These are phyloP conservation scores for Globisporangium heterothallicum DNA, from an alignment of 352 stramenopile species.

Conservation along the genomic window DNA sequence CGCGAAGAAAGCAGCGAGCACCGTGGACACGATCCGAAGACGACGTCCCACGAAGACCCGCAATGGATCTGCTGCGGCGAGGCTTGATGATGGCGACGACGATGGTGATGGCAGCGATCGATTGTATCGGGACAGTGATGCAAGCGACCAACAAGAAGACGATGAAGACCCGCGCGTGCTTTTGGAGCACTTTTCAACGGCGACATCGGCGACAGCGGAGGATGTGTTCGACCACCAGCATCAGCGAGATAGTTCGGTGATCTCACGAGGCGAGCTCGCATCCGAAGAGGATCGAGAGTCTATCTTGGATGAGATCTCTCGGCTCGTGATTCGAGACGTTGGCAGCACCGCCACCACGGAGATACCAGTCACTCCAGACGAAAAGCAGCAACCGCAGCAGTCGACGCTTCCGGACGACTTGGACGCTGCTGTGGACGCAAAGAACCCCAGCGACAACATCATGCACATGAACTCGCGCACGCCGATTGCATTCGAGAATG, in stretches of 20 bases:
- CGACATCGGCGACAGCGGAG: neutral
- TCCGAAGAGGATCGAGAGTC: neutral
- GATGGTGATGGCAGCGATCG: neutral
- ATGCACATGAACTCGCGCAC: slow-evolving; percentile 56
- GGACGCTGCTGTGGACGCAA: neutral
- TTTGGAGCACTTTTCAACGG: slow-evolving; percentile 7
- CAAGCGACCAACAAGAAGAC: neutral
- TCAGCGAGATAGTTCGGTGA: neutral
- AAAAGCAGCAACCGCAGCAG: neutral
- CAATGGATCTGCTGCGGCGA: neutral
- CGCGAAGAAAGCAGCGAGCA: neutral
- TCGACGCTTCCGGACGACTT: neutral
- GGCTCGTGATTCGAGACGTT: slow-evolving; percentile 37
- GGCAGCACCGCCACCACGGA: slow-evolving; percentile 11
- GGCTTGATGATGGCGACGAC: slow-evolving; percentile 1
- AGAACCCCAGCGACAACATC: neutral
- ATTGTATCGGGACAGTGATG: neutral
- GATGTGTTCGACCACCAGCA: neutral
- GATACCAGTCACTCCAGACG: neutral
- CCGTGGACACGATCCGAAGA: neutral
- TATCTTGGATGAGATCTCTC: slow-evolving; percentile 10
- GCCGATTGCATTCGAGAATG: slow-evolving; percentile 80
- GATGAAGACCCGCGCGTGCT: slow-evolving; percentile 7
- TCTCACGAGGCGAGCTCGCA: neutral
- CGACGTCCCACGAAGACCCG: neutral